phyloP scores from a whole-genome alignment of 148 eudicot genomes.

The Bassia scoparia region DNA sequence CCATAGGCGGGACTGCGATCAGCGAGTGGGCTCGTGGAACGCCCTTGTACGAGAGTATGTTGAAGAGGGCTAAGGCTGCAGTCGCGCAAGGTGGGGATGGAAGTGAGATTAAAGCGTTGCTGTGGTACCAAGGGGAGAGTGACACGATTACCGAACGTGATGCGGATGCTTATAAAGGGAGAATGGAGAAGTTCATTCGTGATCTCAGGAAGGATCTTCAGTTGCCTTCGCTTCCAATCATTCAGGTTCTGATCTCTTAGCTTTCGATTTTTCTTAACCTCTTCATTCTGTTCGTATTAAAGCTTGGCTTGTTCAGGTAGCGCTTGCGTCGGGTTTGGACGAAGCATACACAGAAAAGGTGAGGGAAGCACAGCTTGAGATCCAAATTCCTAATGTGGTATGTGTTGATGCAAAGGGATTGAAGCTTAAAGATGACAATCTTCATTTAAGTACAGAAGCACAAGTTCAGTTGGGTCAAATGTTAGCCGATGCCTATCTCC shows the following conservation, averaged over 20 bases:
- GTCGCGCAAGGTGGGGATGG: slow-evolving; percentile 29
- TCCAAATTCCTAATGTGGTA: slow-evolving; percentile 57
- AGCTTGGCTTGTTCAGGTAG: slow-evolving; percentile 71
- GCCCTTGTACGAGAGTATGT: slow-evolving; percentile 55
- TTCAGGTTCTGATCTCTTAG: no score
- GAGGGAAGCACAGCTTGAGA: slow-evolving; percentile 60
- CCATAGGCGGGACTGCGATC: slow-evolving; percentile 71
- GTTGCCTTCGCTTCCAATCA: slow-evolving; percentile 63
- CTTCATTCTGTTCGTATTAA: no score
- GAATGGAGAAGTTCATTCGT: slow-evolving; percentile 50
- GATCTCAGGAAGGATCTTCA: slow-evolving; percentile 58
- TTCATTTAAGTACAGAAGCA: slow-evolving; percentile 62
- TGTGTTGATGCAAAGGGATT: slow-evolving; percentile 87
- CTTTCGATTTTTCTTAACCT: no score
- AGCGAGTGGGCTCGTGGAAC: slow-evolving; percentile 71
- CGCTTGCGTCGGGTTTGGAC: slow-evolving; percentile 72
- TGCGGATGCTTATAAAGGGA: slow-evolving; percentile 43
- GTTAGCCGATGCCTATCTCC: slow-evolving; percentile 71
- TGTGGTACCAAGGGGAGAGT: slow-evolving; percentile 95
- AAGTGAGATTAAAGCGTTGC: slow-evolving; percentile 59
- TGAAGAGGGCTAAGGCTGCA: slow-evolving; percentile 44
- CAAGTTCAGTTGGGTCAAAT: slow-evolving; percentile 63
- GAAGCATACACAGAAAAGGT: slow-evolving; percentile 42
- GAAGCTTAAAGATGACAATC: slow-evolving; percentile 55
- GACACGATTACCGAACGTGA: slow-evolving; percentile 39